Percentiles rank a stretch among this genome's conserved stretches.
These are phyloP conservation scores for Nasturtium officinale DNA, from an alignment of 345 rosid genomes.

Conservation along the genomic window DNA sequence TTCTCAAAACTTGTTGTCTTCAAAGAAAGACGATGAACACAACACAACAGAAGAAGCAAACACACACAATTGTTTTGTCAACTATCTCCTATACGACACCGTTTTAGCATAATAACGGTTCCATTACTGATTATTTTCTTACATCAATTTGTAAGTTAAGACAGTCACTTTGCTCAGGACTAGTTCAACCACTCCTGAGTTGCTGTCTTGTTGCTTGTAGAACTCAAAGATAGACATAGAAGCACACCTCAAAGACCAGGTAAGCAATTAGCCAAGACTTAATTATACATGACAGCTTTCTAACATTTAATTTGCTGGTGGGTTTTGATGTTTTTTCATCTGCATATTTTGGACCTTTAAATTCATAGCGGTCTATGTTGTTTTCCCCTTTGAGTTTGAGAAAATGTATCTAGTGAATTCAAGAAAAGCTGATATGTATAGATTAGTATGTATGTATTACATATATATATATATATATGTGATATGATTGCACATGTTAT, in stretches of 20 bases:
- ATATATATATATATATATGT: slow-evolving; percentile 47
- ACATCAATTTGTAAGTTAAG: too few species aligned
- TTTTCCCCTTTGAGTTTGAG: slow-evolving; percentile 84
- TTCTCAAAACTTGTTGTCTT: not conserved
- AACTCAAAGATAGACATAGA: slow-evolving; percentile 47
- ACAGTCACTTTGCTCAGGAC: too few species aligned
- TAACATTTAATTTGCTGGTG: not conserved
- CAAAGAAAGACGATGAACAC: not conserved
- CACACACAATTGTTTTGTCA: not conserved
- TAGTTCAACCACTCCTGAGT: too few species aligned
- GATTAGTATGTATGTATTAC: slow-evolving; percentile 71
- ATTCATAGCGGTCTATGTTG: too few species aligned
- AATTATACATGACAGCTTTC: not conserved
- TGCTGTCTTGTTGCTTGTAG: too few species aligned
- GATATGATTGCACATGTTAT: slow-evolving; percentile 76
- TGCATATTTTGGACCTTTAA: too few species aligned
- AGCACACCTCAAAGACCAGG: slow-evolving; percentile 79
- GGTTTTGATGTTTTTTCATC: too few species aligned
- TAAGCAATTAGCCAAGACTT: slow-evolving; percentile 8
- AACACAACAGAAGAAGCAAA: slow-evolving; percentile 1
- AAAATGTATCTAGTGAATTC: slow-evolving; percentile 70
- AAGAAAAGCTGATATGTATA: slow-evolving; percentile 81
- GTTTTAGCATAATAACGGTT: not conserved
- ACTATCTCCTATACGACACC: slow-evolving; percentile 4
- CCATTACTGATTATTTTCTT: too few species aligned